Conservation (phyloP, 345 rosid species). For the Arabidopsis arenosa region DNA sequence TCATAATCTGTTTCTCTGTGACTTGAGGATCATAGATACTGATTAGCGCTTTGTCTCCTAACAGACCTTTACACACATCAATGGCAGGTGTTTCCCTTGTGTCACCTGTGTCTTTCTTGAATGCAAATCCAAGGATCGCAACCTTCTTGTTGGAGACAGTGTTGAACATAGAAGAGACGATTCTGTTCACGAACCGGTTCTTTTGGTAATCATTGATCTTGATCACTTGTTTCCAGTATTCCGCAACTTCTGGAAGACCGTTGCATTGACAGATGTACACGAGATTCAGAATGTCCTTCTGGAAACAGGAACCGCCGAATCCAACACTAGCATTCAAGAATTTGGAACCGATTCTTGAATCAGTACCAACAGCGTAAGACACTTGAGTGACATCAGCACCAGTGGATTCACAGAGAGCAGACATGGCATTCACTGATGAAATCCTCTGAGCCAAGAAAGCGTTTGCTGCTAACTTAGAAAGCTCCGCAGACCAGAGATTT, state of each 20-base stretch:
- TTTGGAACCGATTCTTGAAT: slow-evolving; percentile 83
- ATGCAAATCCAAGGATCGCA: slow-evolving; percentile 82
- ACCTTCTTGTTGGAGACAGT: slow-evolving; percentile 84
- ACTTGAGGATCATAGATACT: slow-evolving; percentile 94
- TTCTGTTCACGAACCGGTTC: slow-evolving; percentile 83
- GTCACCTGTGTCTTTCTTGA: slow-evolving; percentile 94
- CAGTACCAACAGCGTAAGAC: slow-evolving; percentile 82
- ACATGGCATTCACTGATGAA: slow-evolving; percentile 93
- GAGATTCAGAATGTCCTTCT: slow-evolving; percentile 84
- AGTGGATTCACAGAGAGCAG: slow-evolving; percentile 86
- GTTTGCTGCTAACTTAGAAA: slow-evolving; percentile 92
- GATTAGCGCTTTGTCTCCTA: slow-evolving; percentile 83
- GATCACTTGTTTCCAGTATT: slow-evolving; percentile 95
- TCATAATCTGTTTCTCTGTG: slow-evolving; percentile 84
- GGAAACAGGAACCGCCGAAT: slow-evolving; percentile 93
- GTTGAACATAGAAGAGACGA: slow-evolving; percentile 90
- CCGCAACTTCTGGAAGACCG: slow-evolving; percentile 91
- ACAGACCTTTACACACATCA: slow-evolving; percentile 90
- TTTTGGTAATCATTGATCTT: slow-evolving; percentile 93
- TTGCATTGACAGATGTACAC: slow-evolving; percentile 94
- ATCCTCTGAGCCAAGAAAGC: slow-evolving; percentile 96
- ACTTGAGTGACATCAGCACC: slow-evolving; percentile 87
- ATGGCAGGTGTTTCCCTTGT: slow-evolving; percentile 93
- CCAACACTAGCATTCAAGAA: slow-evolving; percentile 91
- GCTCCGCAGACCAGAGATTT: slow-evolving; percentile 95